Conservation (phyloP, 164 flowering plant species). For the Chimonanthus praecox region DNA sequence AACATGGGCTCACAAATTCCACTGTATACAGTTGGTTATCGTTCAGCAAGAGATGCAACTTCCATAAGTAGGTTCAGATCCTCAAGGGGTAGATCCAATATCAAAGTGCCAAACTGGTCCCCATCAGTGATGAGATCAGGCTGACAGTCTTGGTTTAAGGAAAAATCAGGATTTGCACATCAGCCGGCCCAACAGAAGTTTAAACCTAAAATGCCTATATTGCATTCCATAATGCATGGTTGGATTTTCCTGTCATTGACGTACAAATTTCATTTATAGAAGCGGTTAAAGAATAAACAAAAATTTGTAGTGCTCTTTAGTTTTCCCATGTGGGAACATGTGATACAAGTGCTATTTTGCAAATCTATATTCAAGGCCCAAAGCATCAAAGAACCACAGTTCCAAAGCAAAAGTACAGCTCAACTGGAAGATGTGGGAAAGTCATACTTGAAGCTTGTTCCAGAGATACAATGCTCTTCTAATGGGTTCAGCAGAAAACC, state of each 20-base stretch:
- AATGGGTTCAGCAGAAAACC: slow-evolving; percentile 77
- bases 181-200: neutral
- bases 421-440: neutral
- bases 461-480: slow-evolving; percentile 66
- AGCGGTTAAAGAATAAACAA: no score
- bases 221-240: no score
- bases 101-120: no score
- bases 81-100: no score
- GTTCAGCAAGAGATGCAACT: no score
- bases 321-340: neutral
- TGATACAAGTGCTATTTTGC: neutral
- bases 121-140: no score
- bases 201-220: neutral
- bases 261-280: no score
- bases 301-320: neutral
- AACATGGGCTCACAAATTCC: no score
- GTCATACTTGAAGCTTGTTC: slow-evolving; percentile 47
- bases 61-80: no score
- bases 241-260: no score
- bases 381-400: neutral
- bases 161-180: neutral
- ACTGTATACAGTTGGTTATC: no score
- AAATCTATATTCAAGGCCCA: neutral
- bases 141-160: no score
- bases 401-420: neutral